Base-by-base conservation (phyloP, 306 rosid species). In the Lathyrus sativus region DNA sequence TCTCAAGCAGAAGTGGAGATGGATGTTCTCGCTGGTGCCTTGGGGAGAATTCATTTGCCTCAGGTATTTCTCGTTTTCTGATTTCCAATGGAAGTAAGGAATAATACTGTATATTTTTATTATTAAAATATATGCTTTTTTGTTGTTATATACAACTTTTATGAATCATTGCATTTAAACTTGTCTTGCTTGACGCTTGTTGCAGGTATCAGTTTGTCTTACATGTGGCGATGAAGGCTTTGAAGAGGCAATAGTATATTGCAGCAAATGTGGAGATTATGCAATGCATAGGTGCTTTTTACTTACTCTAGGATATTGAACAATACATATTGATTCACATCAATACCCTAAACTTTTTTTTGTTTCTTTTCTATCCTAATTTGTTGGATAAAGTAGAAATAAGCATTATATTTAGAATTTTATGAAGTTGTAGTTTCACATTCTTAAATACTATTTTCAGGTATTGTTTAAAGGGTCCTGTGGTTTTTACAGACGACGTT, bases 381-480 rank as follows among this genome's bases (percentile, higher is more conserved):
- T 28, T n/a, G 41, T n/a, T 43, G 14, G 28, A 44, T 71, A 45
- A 60, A 33, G 42, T 28, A 50, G 59, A 48, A 41, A 51, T n/a
- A 46, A 46, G 19, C 19, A 5, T 43, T 43, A 43, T 43, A 12
- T 43, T 43, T 43, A 4, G 28, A 18, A 24, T 44, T 59, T 53
- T 44, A 29, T 12, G 7, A 11, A 68, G 66, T 53, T 51, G 38
- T 14, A 50, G 56, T 43, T 61, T 46, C 59, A 33, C 33, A 41
- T 29, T 56, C 66, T 50, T 46, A 14, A 19, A 55, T 49, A 49
- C 55, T 3, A 35, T 68, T 67, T 53, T 35, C 82, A 89, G 91
- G 65, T 89, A 87, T 72, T 87, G 96, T 79, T 64, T 85, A 18
- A 78, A 78, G 15, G 76, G 50, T 53, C 90, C 90, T 37, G 67